phyloP scores from a whole-genome alignment of 768 basidiomycete genomes.

The Termitomyces sp. region DNA sequence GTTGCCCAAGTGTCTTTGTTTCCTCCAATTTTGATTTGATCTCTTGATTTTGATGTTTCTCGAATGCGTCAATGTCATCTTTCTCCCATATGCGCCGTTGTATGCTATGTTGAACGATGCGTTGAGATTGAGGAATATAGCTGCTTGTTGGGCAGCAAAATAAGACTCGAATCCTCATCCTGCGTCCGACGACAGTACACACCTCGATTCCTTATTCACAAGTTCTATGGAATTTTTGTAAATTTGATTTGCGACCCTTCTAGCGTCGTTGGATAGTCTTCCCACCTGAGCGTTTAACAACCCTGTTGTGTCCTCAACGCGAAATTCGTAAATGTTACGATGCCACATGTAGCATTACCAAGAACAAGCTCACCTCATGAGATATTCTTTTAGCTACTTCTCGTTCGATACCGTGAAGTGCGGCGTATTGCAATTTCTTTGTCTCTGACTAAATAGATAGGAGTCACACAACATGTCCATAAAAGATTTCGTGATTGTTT shows the following conservation, averaged over 20 bases:
- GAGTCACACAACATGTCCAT: no score
- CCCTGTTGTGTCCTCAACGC: neutral
- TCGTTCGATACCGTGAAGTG: no score
- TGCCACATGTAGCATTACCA: neutral
- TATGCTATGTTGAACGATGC: neutral
- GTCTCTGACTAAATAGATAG: no score
- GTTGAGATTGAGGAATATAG: neutral
- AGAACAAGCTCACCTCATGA: no score
- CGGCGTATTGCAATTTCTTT: no score
- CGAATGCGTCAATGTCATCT: neutral
- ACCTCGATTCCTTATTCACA: neutral
- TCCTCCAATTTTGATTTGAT: neutral
- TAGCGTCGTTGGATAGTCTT: neutral
- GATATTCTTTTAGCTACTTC: no score
- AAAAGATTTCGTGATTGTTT: no score
- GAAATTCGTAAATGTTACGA: neutral
- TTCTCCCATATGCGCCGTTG: neutral
- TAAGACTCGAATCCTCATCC: neutral
- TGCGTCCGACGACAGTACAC: neutral
- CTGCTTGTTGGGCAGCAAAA: no score
- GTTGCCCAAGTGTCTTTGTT: neutral
- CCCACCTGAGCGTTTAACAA: neutral
- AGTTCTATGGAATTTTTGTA: neutral
- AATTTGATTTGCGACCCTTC: neutral
- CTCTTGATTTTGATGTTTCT: neutral